Base-by-base conservation (phyloP, 164 flowering plant genomes). In the Buxus sempervirens region DNA sequence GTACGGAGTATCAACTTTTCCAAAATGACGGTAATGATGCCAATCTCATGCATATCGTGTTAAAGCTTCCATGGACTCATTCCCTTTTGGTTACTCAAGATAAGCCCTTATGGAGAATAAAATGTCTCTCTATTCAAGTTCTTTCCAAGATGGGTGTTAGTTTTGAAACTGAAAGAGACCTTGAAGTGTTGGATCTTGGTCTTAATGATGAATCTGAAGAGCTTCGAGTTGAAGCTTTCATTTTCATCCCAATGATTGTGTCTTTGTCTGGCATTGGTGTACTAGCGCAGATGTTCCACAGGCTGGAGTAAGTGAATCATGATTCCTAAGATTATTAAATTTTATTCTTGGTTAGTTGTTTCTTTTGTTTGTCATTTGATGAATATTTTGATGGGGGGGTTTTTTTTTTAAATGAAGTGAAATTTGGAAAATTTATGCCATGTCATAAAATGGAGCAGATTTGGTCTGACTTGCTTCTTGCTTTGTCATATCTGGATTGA, bases 41-140 rank as follows among this genome's bases (percentile, higher is more conserved):
- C 41, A 80, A 76, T 71, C 70, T 74, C 48, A 67, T 85, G 54
- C 57, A 55, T 49, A 60, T 69, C 48, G 65, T 91, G 69, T 82
- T 95, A 64, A 85, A 84, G 84, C 84, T 88, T 76, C 95, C 98
- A 25, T 96, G 98, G 98, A 84, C 84, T 26, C 79, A 77, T 75
- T 69, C 83, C 69, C 63, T 73, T 73, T 54, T 58, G 45, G 69
- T 55, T 8, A 38, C 62, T 76, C 80, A 80, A 60, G 71, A 81
- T 73, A 67, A 79, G 76, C 71, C 81, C 63, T 69, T 71, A 12
- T 82, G 85, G 85, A 83, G 77, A 72, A 68, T 86, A 67, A 96
- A 86, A 78, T 86, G 88, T 71, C 66, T 80, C 54, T 85, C 92
- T 62, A 16, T 96, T 73, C 85, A 82, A 73, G 69, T 84, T 58